A percentile compares a stretch with the other conserved stretches of the same genome.
Conservation (phyloP, 78 protist genomes). For the Salpingoeca rosetta region DNA sequence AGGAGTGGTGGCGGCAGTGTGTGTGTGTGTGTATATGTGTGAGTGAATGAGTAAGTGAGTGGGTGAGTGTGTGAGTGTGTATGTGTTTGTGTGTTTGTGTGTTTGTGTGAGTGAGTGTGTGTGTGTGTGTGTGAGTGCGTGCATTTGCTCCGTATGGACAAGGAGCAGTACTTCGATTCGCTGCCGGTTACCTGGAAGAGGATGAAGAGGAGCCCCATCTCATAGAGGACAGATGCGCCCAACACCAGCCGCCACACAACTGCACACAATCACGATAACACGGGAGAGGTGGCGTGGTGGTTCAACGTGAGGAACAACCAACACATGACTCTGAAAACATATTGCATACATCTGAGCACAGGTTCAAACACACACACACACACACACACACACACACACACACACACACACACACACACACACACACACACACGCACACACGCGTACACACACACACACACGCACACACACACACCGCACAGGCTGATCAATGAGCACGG, state of each 20-base stretch:
- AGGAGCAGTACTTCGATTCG: background rate
- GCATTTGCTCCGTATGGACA: background rate
- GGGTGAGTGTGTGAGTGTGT: background rate
- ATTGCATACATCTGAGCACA: too few relatives aligned
- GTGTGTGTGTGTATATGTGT: background rate
- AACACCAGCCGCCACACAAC: slow-evolving; percentile 74
- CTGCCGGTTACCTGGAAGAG: slow-evolving; percentile 45
- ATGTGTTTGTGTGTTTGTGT: background rate
- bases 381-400: too few relatives aligned
- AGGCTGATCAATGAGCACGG: too few relatives aligned
- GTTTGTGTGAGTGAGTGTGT: background rate
- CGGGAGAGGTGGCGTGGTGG: too few relatives aligned
- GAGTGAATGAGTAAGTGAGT: background rate
- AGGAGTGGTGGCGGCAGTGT: slow-evolving; percentile 18
- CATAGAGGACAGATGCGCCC: slow-evolving; percentile 64
- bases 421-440: too few relatives aligned
- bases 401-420: too few relatives aligned
- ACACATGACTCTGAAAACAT: too few relatives aligned
- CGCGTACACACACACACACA: too few relatives aligned
- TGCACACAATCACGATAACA: too few relatives aligned
- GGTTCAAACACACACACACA: too few relatives aligned
- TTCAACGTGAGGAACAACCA: too few relatives aligned
- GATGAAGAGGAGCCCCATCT: slow-evolving; percentile 45
- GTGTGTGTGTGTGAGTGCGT: background rate
- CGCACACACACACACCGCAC: too few relatives aligned